A percentile compares a stretch with the other conserved stretches of the same genome.
Conservation (phyloP, 2,329 filamentous ascomycete species). For the Botrytis tulipae region DNA sequence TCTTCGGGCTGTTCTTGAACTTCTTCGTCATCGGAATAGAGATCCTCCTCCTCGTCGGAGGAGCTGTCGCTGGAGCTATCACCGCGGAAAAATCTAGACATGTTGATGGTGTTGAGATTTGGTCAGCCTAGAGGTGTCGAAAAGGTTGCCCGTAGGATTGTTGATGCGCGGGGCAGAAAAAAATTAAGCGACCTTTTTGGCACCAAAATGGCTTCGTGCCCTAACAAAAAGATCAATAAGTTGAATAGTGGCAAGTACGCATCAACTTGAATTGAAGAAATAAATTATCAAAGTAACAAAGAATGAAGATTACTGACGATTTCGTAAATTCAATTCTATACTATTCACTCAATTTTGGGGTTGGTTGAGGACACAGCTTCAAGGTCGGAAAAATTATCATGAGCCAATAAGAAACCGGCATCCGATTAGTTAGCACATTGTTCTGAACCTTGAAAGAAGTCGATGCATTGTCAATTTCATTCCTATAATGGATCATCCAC, state of each 20-base stretch:
- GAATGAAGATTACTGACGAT: neutral
- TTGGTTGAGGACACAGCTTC: neutral
- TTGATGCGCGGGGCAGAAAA: slow-evolving; percentile 19
- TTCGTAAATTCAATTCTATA: neutral
- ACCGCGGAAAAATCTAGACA: slow-evolving; percentile 97
- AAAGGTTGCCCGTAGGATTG: slow-evolving; percentile 12
- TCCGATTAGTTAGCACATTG: slow-evolving; percentile 14
- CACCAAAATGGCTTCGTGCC: slow-evolving; percentile 11
- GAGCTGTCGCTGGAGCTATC: slow-evolving; percentile 95
- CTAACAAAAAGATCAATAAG: slow-evolving; percentile 2
- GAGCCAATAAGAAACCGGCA: neutral
- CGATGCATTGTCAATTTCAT: neutral
- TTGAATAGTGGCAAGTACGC: neutral
- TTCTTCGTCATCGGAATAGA: slow-evolving; percentile 74
- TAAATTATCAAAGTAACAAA: neutral
- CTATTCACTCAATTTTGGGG: neutral
- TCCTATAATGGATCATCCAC: neutral
- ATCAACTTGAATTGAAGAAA: neutral
- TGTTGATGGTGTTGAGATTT: slow-evolving; percentile 46
- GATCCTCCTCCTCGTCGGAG: slow-evolving; percentile 90
- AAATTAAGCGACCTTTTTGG: slow-evolving; percentile 22
- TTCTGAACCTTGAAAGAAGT: slow-evolving; percentile 10
- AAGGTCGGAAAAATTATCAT: neutral
- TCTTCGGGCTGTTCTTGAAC: slow-evolving; percentile 50
- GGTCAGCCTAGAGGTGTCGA: slow-evolving; percentile 5